Base-by-base conservation (phyloP, 306 rosid genomes). In the Erythrophleum fordii region DNA sequence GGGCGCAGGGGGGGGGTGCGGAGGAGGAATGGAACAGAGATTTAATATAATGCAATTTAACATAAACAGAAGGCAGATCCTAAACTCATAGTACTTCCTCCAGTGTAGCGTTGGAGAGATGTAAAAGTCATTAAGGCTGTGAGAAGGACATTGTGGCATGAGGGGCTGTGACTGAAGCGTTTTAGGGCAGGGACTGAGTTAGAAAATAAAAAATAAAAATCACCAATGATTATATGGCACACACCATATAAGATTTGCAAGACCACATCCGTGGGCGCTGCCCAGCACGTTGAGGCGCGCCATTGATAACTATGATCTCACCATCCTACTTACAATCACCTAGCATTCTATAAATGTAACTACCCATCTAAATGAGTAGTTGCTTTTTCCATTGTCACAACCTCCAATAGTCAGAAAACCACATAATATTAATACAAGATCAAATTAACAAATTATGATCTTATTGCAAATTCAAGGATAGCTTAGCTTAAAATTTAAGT, bases 401-500 rank as follows among this genome's bases (percentile, higher is more conserved):
- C 20, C 16, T 11, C 5, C 8, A 67, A 53, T 23, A 76, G n/a
- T 39, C 45, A 26, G 10, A 5, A n/a, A 26, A 25, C 29, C 59
- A 66, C 28, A 42, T 16, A 60, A 80, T 35, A 80, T 14, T 48
- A 69, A 17, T 20, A 46, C 52, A 53, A 49, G 67, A 46, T 55
- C 12, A 46, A 46, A 26, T 46, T 9, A 18, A 51, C 2, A 66
- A 1, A 41, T 10, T 48, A n/a, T 20, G 17, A 64, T 42, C 10
- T n/a, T 18, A 75, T 17, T n/a, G 6, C 39, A 59, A 28, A 65
- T 7, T 73, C 18, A 37, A 58, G 42, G 23, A 41, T 12, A n/a
- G 22, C 23, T 58, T 26, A 17, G 35, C 13, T 12, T 16, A 26
- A 73, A 82, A 51, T 31, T 16, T 48, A 16, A 48, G 5, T 45